Evolutionary conservation across 345 rosid genomes (phyloP).

Genomic region (Kandelia obovata): DNA sequence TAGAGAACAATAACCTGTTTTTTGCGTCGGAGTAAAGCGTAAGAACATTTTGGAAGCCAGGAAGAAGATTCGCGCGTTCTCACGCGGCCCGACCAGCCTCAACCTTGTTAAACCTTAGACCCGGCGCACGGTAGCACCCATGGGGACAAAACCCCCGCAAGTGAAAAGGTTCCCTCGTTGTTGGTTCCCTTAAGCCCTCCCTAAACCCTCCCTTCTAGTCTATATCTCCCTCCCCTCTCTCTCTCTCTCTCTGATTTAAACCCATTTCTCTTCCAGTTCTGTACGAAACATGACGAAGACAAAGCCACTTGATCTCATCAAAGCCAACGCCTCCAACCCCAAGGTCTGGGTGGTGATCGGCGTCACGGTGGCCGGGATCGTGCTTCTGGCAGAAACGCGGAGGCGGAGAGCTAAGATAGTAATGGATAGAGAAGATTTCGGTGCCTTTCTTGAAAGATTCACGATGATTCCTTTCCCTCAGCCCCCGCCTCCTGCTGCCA

Average conservation of each 20-base stretch:
- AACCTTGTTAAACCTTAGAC: not conserved
- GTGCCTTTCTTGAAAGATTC: conserved; percentile 72
- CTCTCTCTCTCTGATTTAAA: not conserved
- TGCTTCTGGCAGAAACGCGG: conserved; percentile 61
- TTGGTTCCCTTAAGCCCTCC: conserved; percentile 15
- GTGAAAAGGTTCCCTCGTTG: not conserved
- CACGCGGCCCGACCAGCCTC: not conserved
- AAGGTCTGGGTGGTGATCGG: conserved; percentile 79
- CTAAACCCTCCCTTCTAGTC: not conserved
- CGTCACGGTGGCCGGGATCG: conserved; percentile 68
- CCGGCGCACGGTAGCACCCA: not conserved
- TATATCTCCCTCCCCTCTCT: too few relatives aligned
- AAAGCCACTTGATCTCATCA: conserved; percentile 43
- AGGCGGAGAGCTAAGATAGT: conserved; percentile 45
- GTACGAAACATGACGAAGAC: conserved; percentile 28
- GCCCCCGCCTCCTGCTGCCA: conserved; percentile 87
- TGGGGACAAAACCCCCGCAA: not conserved
- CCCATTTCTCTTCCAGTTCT: not conserved
- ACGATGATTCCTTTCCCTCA: conserved; percentile 73
- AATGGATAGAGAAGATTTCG: conserved; percentile 45
- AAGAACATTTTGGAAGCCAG: too few relatives aligned
- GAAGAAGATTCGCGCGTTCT: not conserved
- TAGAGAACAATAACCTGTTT: too few relatives aligned
- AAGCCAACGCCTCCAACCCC: conserved; percentile 50
- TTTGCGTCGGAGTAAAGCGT: too few relatives aligned